Conservation (phyloP, 805 yeast species). For the Candida broadrunensis region DNA sequence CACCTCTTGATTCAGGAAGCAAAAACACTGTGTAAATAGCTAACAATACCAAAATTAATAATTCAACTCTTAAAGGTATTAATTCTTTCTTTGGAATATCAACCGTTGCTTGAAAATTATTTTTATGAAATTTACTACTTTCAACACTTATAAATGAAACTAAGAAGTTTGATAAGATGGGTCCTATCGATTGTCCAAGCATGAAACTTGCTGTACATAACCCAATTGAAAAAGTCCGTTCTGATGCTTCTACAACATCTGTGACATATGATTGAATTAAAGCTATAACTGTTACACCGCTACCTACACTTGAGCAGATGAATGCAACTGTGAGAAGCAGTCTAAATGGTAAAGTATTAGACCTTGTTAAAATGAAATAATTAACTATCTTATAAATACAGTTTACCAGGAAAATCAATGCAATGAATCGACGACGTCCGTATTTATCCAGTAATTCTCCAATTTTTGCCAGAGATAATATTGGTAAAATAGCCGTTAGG, state of each 20-base stretch:
- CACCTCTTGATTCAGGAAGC: conserved; percentile 60
- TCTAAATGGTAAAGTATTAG: conserved; percentile 20
- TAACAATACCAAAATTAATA: conserved; percentile 30
- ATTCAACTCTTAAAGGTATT: conserved; percentile 20
- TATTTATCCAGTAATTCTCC: conserved; percentile 27
- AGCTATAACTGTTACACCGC: conserved; percentile 48
- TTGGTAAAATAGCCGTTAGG: conserved; percentile 39
- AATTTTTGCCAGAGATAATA: conserved; percentile 49
- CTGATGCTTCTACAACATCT: conserved; percentile 60
- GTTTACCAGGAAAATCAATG: background rate
- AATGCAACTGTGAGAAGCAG: conserved; percentile 37
- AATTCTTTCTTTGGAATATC: conserved; percentile 1
- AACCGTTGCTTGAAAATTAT: background rate
- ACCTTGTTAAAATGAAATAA: conserved; percentile 13
- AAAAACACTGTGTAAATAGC: conserved; percentile 21
- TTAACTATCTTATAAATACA: conserved; percentile 1
- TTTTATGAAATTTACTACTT: background rate
- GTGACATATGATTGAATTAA: conserved; percentile 62
- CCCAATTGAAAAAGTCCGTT: conserved; percentile 54
- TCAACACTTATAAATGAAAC: background rate
- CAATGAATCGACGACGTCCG: conserved; percentile 27
- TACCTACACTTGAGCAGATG: conserved; percentile 55
- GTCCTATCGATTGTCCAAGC: conserved; percentile 59
- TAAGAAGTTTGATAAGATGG: conserved; percentile 25
- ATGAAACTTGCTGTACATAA: conserved; percentile 50